phyloP scores from a whole-genome alignment of 2,329 filamentous ascomycete genomes.

The Mycosphaerella sp. region DNA sequence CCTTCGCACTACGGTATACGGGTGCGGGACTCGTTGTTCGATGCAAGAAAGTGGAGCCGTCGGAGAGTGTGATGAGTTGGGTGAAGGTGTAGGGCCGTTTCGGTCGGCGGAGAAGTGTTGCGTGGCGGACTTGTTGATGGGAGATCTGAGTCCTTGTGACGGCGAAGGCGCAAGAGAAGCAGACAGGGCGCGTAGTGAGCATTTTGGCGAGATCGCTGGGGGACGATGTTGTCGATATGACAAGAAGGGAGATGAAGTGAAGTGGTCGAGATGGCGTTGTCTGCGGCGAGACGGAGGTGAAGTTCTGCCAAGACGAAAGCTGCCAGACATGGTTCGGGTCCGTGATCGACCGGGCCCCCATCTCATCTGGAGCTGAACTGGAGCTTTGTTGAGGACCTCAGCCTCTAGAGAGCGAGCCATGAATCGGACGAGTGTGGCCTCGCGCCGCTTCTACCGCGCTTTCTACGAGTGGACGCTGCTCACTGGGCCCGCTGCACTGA shows the following conservation, averaged over 20 bases:
- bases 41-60: slow-evolving; percentile 77
- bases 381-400: slow-evolving; percentile 3
- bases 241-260: not conserved
- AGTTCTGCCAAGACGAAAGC: not conserved
- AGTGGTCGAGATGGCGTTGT: not conserved
- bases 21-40: slow-evolving; percentile 68
- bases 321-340: not conserved
- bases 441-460: slow-evolving; percentile 39
- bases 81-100: slow-evolving; percentile 93
- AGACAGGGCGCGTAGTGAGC: not conserved
- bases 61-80: slow-evolving; percentile 87
- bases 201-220: slow-evolving; percentile 3
- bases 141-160: slow-evolving; percentile 8
- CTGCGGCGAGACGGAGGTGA: slow-evolving; percentile 3
- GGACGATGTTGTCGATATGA: not conserved
- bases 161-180: not conserved
- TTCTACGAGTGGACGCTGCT: slow-evolving; percentile 42
- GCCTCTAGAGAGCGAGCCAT: not conserved
- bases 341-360: no score
- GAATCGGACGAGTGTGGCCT: slow-evolving; percentile 14
- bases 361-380: no score
- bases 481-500: slow-evolving; percentile 1
- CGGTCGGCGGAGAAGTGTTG: slow-evolving; percentile 79
- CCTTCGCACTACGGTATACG: slow-evolving; percentile 62
- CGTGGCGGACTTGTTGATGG: slow-evolving; percentile 61